These are phyloP conservation scores for Viridothelium virens DNA, from an alignment of 495 filamentous ascomycete species.

Conservation along the genomic window DNA sequence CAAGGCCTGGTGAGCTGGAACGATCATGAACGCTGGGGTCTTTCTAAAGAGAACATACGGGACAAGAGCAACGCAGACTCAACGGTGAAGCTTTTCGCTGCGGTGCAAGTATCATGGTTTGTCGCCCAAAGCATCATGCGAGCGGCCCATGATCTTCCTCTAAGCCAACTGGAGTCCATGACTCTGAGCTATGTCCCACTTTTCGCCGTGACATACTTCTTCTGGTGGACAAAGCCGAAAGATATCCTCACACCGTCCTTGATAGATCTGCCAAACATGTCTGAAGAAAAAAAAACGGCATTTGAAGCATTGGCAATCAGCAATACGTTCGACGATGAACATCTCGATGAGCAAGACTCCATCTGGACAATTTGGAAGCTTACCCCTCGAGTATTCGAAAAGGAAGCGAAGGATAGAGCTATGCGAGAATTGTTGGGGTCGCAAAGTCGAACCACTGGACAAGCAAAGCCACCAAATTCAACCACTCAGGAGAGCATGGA, in stretches of 20 bases:
- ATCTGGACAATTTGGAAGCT: constrained; percentile 29
- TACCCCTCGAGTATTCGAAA: constrained; percentile 31
- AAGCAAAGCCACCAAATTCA: not conserved
- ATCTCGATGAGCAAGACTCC: constrained; percentile 23
- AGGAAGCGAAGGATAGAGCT: constrained; percentile 25
- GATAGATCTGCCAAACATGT: constrained; percentile 32
- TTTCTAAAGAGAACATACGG: constrained; percentile 30
- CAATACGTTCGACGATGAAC: constrained; percentile 31
- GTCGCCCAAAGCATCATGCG: constrained; percentile 34
- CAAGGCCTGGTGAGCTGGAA: constrained; percentile 31
- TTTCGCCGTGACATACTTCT: constrained; percentile 34
- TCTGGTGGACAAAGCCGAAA: constrained; percentile 39
- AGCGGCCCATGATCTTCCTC: constrained; percentile 27
- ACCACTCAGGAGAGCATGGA: not conserved
- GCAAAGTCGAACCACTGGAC: not conserved
- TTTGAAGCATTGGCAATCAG: constrained; percentile 32
- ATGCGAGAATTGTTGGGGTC: constrained; percentile 5
- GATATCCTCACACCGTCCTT: constrained; percentile 34
- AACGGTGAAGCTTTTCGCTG: constrained; percentile 31
- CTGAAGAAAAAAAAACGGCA: constrained; percentile 19
- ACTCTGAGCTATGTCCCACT: constrained; percentile 36
- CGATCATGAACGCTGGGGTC: constrained; percentile 30
- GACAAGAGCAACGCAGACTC: constrained; percentile 38
- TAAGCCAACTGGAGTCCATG: constrained; percentile 36
- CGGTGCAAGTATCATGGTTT: constrained; percentile 33